phyloP scores from a whole-genome alignment of 2,329 filamentous ascomycete species.

The Chaetomium sp. region DNA sequence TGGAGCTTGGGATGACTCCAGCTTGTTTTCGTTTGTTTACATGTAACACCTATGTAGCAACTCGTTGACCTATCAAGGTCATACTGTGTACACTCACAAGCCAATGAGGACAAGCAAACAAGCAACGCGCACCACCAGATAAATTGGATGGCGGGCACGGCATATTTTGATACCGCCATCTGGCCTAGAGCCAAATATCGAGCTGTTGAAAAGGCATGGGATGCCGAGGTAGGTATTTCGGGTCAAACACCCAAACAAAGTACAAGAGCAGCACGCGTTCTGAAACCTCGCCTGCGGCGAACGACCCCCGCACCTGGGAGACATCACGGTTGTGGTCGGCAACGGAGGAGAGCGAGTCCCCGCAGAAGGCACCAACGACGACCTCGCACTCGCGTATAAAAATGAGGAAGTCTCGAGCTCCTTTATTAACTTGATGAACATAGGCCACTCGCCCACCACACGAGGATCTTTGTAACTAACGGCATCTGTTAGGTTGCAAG shows the following conservation, averaged over 20 bases:
- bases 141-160: not conserved
- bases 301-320: not conserved
- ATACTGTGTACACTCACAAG: not conserved
- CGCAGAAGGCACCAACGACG: not conserved
- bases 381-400: not conserved
- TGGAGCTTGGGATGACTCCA: not conserved
- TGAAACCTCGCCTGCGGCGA: too few relatives aligned
- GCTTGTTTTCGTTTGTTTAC: not conserved
- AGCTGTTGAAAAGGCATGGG: not conserved
- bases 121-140: not conserved
- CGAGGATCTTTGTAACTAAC: too few relatives aligned
- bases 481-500: not conserved
- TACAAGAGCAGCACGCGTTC: not conserved
- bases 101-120: not conserved
- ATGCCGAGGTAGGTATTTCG: not conserved
- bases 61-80: not conserved
- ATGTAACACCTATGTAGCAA: not conserved
- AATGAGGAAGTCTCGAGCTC: not conserved
- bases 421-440: not conserved
- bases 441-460: too few relatives aligned
- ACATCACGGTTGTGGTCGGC: not conserved
- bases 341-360: not conserved
- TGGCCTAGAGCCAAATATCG: too few relatives aligned
- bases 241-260: not conserved
- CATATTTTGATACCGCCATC: not conserved